Base-by-base conservation (phyloP, 345 rosid species). In the Populus tremula region DNA sequence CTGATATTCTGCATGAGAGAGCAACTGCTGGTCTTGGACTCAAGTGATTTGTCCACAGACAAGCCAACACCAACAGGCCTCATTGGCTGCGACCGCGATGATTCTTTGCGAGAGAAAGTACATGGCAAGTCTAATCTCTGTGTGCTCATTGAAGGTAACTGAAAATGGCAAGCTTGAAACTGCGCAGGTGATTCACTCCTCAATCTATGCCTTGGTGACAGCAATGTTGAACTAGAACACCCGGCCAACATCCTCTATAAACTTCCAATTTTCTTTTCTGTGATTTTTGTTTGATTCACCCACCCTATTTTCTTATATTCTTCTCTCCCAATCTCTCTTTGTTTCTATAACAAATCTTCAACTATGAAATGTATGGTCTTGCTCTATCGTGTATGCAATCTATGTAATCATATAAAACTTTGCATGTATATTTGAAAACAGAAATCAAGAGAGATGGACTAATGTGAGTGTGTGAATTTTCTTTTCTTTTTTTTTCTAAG, bases 171-270 rank as follows among this genome's bases (percentile, higher is more conserved):
- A 86, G 92, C 90, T 83, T 85, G 93, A 81, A 87, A 89, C 87
- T 90, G 94, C 85, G 92, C 87, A n/a, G 93, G 27, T 76, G 94
- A 85, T 86, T 93, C 99, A 76, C 92, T 96, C 89, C 92, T 96
- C 80, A 96, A 90, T 90, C 98, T 90, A 86, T 93, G 89, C 87
- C 98, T 93, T 43, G 99, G 99, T 73, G 99, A 96, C 90, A 93
- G 79, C 91, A 96, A 82, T 91, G 97, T 82, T 69, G 98, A 89
- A 84, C 97, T 93, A 78, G 98, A 92, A 86, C 97, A 92, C 87
- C 99, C 98, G 79, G 97, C 97, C 99, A 96, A 92, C 99, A 96
- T 96, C 84, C 88, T 93, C 89, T 91, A 89, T 74, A 85, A 78
- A 67, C 83, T 84, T 85, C 78, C 82, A 87, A 80, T 71, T 53